Conservation (phyloP, 1,139 yeast species). For the Nakaseomyces delphensis region DNA sequence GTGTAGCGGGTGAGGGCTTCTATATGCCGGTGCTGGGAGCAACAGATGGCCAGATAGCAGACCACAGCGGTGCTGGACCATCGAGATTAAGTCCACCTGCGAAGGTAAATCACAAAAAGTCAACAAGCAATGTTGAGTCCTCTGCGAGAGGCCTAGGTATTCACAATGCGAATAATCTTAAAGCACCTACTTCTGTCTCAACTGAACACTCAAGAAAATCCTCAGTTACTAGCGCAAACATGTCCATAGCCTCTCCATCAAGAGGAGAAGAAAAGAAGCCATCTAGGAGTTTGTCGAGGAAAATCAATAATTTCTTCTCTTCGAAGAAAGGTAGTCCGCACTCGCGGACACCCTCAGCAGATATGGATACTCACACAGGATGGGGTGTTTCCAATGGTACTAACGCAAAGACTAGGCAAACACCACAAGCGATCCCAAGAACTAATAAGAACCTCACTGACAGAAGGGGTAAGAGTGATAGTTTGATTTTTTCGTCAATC, state of each 20-base stretch:
- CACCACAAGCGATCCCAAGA: not conserved
- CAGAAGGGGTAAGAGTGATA: slow-evolving; percentile 26
- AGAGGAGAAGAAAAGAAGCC: slow-evolving; percentile 11
- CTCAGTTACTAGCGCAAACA: not conserved
- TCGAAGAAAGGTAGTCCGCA: slow-evolving; percentile 1
- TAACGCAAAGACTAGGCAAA: slow-evolving; percentile 2
- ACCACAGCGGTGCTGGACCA: not conserved
- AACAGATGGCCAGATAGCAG: not conserved
- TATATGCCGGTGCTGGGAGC: not conserved
- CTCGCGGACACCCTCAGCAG: slow-evolving; percentile 5
- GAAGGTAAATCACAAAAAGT: slow-evolving; percentile 1
- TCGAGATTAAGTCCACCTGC: slow-evolving; percentile 1
- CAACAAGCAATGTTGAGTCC: not conserved
- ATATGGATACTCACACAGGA: slow-evolving; percentile 24
- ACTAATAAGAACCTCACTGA: not conserved
- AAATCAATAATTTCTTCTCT: slow-evolving; percentile 6
- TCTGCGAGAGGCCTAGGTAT: slow-evolving; percentile 1
- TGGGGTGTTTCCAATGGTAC: slow-evolving; percentile 20
- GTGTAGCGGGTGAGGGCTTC: not conserved
- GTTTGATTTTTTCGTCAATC: slow-evolving; percentile 11
- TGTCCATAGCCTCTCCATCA: not conserved
- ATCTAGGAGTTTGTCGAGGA: slow-evolving; percentile 24
- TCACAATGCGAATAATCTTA: not conserved
- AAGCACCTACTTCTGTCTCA: not conserved
- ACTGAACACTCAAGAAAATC: slow-evolving; percentile 3